Evolutionary conservation across 164 flowering plant genomes (phyloP), one percentile per base, ranked within the genome.

Genomic region (Cinnamomum chago): DNA sequence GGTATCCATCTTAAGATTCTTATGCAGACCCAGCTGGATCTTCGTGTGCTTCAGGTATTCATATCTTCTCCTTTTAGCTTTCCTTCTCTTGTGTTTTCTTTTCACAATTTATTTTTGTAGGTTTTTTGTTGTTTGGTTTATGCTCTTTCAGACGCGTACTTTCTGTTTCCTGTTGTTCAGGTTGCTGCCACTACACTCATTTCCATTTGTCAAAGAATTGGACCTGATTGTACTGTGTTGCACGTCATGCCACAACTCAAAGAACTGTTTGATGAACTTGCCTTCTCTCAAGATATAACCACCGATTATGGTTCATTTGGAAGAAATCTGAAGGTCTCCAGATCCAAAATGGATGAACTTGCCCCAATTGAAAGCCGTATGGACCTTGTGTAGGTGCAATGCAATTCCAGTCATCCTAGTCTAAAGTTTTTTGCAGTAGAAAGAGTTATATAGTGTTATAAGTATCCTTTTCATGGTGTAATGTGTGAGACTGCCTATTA

Each of bases 201-300:
- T 76, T 78, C 90, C 70, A 73, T 89, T 79, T 93, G 98, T 84
- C 89, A 85, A 81, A 85, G 80, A 64, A 91, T 96, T 81, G 99
- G 99, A 77, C 87, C 95, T 72, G 97, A 96, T 70, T 82, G 82
- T 74, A 88, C 97, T 27, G 88, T 92, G 72, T 77, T 82, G 77
- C 92, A 92, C 81, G 86, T 91, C 76, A 83, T 96, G 35, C 97
- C 99, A 67, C 90, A 88, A 76, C 88, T 96, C 15, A 93, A 88
- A 79, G 97, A 88, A 79, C 84, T 96, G 50, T 96, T 96, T 79
- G 92, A 91, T 83, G 97, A 92, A 80, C 88, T 96, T 71, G 98
- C 94, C 62, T 96, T 93, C 83, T 89, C 98, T 80, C 91, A 84
- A 76, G 89, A 86, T 75, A 78, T 71, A 50, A 72, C 68, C 35